Conservation (phyloP, 768 basidiomycete species). For the Mycena maculata region DNA sequence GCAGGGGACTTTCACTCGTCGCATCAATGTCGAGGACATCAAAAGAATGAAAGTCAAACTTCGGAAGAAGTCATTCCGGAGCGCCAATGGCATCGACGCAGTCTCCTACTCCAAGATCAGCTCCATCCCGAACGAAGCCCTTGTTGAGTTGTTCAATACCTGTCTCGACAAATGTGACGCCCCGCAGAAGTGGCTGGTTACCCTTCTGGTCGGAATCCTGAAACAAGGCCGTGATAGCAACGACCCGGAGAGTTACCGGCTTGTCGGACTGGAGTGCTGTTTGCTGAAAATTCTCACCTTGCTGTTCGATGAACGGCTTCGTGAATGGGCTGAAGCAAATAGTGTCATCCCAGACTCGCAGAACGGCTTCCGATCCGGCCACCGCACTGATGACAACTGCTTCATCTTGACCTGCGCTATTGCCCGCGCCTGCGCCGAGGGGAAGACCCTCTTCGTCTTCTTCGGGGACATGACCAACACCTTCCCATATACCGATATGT, state of each 20-base stretch:
- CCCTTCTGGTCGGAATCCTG: background rate
- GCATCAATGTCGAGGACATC: background rate
- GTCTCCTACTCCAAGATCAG: background rate
- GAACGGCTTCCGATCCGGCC: conserved; percentile 42
- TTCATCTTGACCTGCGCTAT: conserved; percentile 37
- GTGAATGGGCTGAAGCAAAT: conserved; percentile 27
- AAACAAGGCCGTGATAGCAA: conserved; percentile 32
- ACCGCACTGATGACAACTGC: conserved; percentile 43
- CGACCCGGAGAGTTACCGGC: conserved; percentile 29
- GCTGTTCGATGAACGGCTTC: conserved; percentile 30
- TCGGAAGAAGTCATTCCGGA: background rate
- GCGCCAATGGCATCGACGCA: background rate
- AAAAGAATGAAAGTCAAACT: background rate
- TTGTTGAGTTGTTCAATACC: background rate
- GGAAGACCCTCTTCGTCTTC: conserved; percentile 36
- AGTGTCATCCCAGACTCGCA: conserved; percentile 41
- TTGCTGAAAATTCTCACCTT: conserved; percentile 37
- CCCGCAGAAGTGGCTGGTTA: background rate
- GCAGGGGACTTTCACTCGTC: background rate
- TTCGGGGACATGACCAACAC: conserved; percentile 46
- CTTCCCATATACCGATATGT: conserved; percentile 39
- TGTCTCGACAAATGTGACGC: background rate
- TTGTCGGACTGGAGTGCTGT: conserved; percentile 35
- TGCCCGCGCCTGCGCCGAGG: conserved; percentile 28
- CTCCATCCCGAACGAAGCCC: background rate